phyloP scores from a whole-genome alignment of 371 early-diverging fungal species.

The Mucor sp. region DNA sequence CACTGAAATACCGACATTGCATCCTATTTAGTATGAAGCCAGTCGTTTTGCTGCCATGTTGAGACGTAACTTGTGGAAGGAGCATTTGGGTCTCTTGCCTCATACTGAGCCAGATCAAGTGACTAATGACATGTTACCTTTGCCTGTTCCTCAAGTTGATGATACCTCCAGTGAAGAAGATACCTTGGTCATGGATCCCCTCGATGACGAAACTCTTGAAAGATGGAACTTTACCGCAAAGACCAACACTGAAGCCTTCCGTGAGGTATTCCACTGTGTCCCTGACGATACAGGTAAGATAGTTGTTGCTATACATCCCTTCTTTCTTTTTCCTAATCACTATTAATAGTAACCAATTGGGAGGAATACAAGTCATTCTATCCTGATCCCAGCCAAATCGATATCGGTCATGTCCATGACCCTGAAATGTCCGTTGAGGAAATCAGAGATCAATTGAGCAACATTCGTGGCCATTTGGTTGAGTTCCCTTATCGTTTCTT shows the following conservation, averaged over 20 bases:
- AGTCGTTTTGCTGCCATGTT: conserved; percentile 71
- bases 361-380: conserved; percentile 70
- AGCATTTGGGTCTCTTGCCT: conserved; percentile 79
- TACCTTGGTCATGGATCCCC: conserved; percentile 60
- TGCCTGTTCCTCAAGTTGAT: conserved; percentile 47
- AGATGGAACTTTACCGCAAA: conserved; percentile 61
- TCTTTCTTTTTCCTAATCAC: neutral
- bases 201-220: conserved; percentile 53
- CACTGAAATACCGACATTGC: neutral
- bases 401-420: conserved; percentile 48
- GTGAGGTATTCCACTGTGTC: conserved; percentile 75
- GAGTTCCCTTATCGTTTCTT: conserved; percentile 79
- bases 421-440: conserved; percentile 48
- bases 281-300: conserved; percentile 69
- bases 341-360: conserved; percentile 57
- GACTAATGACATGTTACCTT: conserved; percentile 51
- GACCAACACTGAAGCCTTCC: conserved; percentile 64
- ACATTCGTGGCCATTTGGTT: conserved; percentile 70
- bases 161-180: conserved; percentile 41
- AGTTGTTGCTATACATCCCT: conserved; percentile 3
- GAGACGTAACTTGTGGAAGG: conserved; percentile 81
- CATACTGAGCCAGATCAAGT: conserved; percentile 49
- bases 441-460: conserved; percentile 48
- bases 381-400: conserved; percentile 41
- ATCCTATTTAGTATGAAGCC: conserved; percentile 52